Evolutionary conservation across 2,329 filamentous ascomycete species (phyloP), one percentile per base, ranked within the genome.

Genomic region (Colletotrichum ledebouriae): DNA sequence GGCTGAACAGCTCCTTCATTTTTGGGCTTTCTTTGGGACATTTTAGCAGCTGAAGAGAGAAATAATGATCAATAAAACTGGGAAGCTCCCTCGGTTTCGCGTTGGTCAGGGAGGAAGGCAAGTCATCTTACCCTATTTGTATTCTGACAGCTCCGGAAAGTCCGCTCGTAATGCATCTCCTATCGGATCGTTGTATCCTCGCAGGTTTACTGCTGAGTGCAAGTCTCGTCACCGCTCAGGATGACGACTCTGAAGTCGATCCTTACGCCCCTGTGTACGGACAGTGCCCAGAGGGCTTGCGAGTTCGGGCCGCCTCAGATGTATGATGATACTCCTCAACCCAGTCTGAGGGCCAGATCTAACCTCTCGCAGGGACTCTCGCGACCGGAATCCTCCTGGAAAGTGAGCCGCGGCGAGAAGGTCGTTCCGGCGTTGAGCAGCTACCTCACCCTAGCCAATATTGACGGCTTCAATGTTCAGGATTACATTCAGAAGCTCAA

Each of bases 401-500:
- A 71, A 17, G 52, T 63, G 4, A 58, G 56, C 1, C 69, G 75
- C 2, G 70, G 67, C 0, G 68, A 74, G 13, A 67, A 69, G 10
- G 69, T 76, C 7, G 71, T 76, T 0, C 66, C 70, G 2, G 67
- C 69, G 0, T 53, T 76, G 7, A 37, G 58, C 15, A 56, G 67
- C 1, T 76, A 77, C 44, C 61, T 76, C 1, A 70, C 68, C 2
- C 34, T 71, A 1, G 74, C 67, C 3, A 70, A 75, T 2, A 75
- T 76, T 6, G 49, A 56, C 0, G 63, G 47, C 6, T 72, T 77
- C 44, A 66, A 76, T 17, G 62, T 77, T 0, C 34, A 58, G 0
- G 49, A 59, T 17, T 77, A 73, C 11, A 66, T 76, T 1, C 49
- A 70, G 10, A 70, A 67, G 7, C 67, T 77, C 10, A 73, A 73